A percentile compares a stretch with the other conserved stretches of the same genome.
These are phyloP conservation scores for Chenopodium berlandieri DNA, from an alignment of 148 eudicot species.

Conservation along the genomic window DNA sequence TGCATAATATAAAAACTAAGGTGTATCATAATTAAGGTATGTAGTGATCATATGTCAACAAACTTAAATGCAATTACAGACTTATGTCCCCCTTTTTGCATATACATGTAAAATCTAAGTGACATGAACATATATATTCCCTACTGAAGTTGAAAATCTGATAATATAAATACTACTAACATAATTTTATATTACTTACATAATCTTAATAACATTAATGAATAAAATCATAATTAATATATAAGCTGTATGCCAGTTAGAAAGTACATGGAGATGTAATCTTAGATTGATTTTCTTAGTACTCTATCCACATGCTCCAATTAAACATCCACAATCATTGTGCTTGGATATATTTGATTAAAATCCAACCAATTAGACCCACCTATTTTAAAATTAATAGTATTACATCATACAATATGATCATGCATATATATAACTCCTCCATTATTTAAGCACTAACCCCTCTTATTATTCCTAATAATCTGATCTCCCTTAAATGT, in stretches of 20 bases:
- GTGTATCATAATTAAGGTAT: neutral
- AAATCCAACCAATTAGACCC: conserved; percentile 29
- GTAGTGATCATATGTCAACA: neutral
- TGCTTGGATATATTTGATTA: conserved; percentile 27
- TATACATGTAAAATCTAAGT: conserved; percentile 26
- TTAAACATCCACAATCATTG: conserved; percentile 27
- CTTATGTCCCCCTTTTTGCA: conserved; percentile 16
- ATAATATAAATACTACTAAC: neutral
- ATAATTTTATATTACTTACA: neutral
- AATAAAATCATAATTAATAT: neutral
- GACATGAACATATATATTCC: conserved; percentile 25
- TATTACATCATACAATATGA: conserved; percentile 13
- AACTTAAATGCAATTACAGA: conserved; percentile 19
- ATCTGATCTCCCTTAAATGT: neutral
- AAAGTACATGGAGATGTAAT: conserved; percentile 32
- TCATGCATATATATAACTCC: conserved; percentile 12
- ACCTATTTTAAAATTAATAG: neutral
- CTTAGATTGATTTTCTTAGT: conserved; percentile 27
- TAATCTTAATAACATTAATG: neutral
- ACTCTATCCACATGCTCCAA: conserved; percentile 42
- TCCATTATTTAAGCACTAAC: conserved; percentile 29
- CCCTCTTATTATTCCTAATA: conserved; percentile 8
- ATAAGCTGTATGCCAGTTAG: conserved; percentile 24
- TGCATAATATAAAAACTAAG: neutral
- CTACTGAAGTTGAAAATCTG: conserved; percentile 22